phyloP scores from a whole-genome alignment of 1,284 basidiomycete genomes.

The Trichosporon ovoides region DNA sequence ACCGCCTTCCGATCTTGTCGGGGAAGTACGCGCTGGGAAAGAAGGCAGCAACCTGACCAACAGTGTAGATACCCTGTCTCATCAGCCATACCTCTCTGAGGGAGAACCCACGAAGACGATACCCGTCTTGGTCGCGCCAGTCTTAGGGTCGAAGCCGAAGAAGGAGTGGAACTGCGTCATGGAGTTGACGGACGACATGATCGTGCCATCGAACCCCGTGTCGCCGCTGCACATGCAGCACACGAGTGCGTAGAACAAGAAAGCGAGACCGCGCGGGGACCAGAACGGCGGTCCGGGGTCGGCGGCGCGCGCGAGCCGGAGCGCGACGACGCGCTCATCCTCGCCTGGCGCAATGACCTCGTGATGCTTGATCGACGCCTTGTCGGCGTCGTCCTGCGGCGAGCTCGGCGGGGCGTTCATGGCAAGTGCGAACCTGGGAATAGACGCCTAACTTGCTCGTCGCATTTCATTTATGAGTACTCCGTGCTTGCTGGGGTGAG shows the following conservation, averaged over 20 bases:
- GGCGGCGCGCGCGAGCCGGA: slow-evolving; percentile 52
- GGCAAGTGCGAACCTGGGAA: too few species aligned
- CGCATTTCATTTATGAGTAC: too few species aligned
- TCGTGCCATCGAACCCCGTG: slow-evolving; percentile 24
- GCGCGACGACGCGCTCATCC: slow-evolving; percentile 37
- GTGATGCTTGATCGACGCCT: neutral
- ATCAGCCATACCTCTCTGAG: neutral
- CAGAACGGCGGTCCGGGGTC: slow-evolving; percentile 51
- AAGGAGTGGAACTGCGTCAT: slow-evolving; percentile 15
- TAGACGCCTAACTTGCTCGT: too few species aligned
- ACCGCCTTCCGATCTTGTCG: slow-evolving; percentile 55
- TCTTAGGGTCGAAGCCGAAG: slow-evolving; percentile 8
- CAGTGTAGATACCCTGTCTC: slow-evolving; percentile 53
- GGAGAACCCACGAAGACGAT: slow-evolving; percentile 21
- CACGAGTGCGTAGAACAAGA: slow-evolving; percentile 49
- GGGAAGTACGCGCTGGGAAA: slow-evolving; percentile 47
- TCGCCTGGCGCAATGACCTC: neutral
- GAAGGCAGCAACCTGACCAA: slow-evolving; percentile 48
- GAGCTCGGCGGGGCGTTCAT: too few species aligned
- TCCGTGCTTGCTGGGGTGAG: too few species aligned
- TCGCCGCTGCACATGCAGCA: slow-evolving; percentile 51
- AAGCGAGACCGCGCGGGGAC: slow-evolving; percentile 50
- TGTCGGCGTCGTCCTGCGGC: neutral
- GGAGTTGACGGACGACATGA: slow-evolving; percentile 14
- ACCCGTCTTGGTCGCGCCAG: slow-evolving; percentile 9